Conservation (phyloP, 73 alveolate species). For the Tetrahymena elliotti region DNA sequence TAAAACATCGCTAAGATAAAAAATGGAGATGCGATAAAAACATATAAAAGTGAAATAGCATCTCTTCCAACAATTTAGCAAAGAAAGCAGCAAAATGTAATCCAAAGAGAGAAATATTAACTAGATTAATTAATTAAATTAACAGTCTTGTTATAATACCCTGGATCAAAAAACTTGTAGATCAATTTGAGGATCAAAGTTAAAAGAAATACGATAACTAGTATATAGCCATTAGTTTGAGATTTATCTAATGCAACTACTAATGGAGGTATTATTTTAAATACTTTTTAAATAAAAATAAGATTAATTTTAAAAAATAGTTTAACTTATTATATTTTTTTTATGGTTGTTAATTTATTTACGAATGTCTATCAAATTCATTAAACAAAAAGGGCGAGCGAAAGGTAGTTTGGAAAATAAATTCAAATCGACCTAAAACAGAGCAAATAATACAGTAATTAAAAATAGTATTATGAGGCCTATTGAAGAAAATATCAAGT, state of each 20-base stretch:
- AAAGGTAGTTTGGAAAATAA: background rate
- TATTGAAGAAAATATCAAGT: background rate
- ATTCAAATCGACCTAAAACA: background rate
- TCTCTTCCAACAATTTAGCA: background rate
- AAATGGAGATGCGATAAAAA: background rate
- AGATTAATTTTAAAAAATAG: background rate
- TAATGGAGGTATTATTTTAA: background rate
- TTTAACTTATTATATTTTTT: background rate
- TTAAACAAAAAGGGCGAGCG: background rate
- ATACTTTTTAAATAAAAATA: background rate
- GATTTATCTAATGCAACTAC: background rate
- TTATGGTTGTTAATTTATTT: background rate
- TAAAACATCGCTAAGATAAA: background rate
- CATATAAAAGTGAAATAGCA: background rate
- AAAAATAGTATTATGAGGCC: background rate
- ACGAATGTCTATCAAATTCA: background rate
- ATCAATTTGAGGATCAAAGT: background rate
- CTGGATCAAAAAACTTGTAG: background rate
- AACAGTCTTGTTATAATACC: background rate
- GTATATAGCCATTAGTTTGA: background rate
- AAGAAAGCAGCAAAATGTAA: background rate
- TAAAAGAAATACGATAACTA: background rate
- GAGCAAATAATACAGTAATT: background rate
- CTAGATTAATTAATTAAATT: background rate
- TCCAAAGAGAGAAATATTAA: background rate